These are phyloP conservation scores for Tricholoma flavovirens DNA, from an alignment of 768 basidiomycete genomes.

Conservation along the genomic window DNA sequence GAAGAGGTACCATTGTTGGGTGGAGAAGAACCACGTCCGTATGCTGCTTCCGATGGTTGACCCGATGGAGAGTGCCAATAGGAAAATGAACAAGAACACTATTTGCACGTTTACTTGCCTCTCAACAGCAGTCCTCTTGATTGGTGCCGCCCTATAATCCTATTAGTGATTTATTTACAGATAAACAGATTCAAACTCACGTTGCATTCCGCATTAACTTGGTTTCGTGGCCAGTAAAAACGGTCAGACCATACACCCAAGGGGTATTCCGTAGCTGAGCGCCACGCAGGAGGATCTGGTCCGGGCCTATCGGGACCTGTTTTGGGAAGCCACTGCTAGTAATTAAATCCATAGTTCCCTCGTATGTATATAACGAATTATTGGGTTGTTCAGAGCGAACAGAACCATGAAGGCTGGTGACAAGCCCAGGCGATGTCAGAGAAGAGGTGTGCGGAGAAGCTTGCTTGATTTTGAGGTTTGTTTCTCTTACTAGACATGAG, in stretches of 20 bases:
- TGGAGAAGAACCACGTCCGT: slow-evolving; percentile 83
- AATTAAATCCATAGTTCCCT: slow-evolving; percentile 69
- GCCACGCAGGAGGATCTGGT: slow-evolving; percentile 89
- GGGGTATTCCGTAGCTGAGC: slow-evolving; percentile 95
- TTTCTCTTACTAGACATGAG: slow-evolving; percentile 55
- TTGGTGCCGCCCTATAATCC: slow-evolving; percentile 74
- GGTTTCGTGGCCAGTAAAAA: slow-evolving; percentile 97
- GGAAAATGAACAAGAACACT: slow-evolving; percentile 85
- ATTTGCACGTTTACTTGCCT: slow-evolving; percentile 95
- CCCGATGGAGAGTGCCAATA: slow-evolving; percentile 83
- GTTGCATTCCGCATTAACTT: slow-evolving; percentile 98
- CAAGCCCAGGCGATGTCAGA: slow-evolving; percentile 73
- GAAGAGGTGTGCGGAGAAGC: slow-evolving; percentile 75
- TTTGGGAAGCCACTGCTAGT: slow-evolving; percentile 54
- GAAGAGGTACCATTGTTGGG: slow-evolving; percentile 86
- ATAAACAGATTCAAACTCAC: slow-evolving; percentile 41
- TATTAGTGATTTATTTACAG: background rate
- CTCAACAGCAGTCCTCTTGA: slow-evolving; percentile 95
- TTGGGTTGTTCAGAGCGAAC: slow-evolving; percentile 96
- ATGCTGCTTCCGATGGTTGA: slow-evolving; percentile 92
- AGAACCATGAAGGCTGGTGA: slow-evolving; percentile 70
- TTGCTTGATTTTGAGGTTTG: slow-evolving; percentile 98
- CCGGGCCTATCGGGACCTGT: slow-evolving; percentile 89
- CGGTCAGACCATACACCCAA: slow-evolving; percentile 91
- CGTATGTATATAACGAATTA: slow-evolving; percentile 95